Evolutionary conservation across 257 asterid genomes (phyloP), one percentile per base, ranked within the genome.

Genomic region (Solanum arcanum): DNA sequence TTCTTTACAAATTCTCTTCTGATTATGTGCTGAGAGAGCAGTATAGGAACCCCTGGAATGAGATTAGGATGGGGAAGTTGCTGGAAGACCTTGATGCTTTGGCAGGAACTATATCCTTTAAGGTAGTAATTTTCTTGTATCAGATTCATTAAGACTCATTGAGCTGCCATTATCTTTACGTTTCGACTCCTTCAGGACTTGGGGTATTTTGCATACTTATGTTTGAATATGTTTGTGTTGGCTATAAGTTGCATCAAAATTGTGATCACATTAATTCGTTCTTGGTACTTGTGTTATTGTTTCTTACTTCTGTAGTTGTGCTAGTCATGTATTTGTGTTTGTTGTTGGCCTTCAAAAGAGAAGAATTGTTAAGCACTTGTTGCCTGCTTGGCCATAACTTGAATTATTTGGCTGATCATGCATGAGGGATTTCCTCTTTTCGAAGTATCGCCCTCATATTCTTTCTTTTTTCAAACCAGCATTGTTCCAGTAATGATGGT

Each of bases 61-160:
- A 91, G 91, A 92, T 96, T 86, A 93, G 99, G 92, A 89, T 93
- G 89, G 99, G 98, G 88, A 96, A 95, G 83, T 91, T 96, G 94
- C 95, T 96, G n/a, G 98, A 96, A 87, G 99, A 96, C 88, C 99
- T 96, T 89, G 99, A 96, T 91, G 99, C 99, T 90, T 91, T 96
- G 91, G 99, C 99, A 85, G 98, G 99, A 52, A 96, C 99, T 46
- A 96, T 96, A 37, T 95, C 98, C 39, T 93, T 90, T 83, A 96
- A 96, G 98, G 98, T 96, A 89, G 11, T 49, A 25, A 18, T 69
- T 42, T 42, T 62, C 68, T 73, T 64, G 77, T 27, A 49, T 29
- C 59, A 80, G 11, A 31, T 66, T 73, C 10, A 27, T 80, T 23
- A 31, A 29, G 33, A 70, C 78, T 70, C 44, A 70, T 41, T 37